Percentiles rank a stretch among this genome's conserved stretches.
phyloP scores from a whole-genome alignment of 768 basidiomycete genomes.

The Boletellus ananiceps region DNA sequence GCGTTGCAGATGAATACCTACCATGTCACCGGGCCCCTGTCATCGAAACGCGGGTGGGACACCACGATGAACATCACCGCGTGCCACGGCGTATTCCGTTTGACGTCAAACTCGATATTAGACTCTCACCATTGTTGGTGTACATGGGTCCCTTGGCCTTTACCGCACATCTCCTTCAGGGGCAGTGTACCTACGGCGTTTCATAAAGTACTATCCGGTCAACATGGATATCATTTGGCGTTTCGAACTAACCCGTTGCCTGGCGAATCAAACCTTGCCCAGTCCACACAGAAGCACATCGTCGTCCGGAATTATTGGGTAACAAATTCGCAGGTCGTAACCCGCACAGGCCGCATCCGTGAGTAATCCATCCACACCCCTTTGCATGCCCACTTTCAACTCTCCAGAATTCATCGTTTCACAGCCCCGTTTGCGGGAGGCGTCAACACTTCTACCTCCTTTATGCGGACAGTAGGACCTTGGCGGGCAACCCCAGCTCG shows the following conservation, averaged over 20 bases:
- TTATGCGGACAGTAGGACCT: conserved; percentile 21
- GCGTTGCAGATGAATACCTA: neutral
- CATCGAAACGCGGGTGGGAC: neutral
- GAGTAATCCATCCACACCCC: neutral
- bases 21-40: neutral
- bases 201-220: neutral
- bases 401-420: too few relatives aligned
- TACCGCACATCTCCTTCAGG: neutral
- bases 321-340: neutral
- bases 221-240: neutral
- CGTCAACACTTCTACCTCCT: neutral
- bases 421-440: neutral
- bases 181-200: neutral
- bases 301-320: too few relatives aligned
- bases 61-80: neutral
- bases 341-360: neutral
- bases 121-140: neutral
- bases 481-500: conserved; percentile 26
- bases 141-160: neutral
- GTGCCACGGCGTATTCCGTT: neutral
- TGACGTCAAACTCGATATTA: neutral
- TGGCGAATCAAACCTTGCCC: neutral
- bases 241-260: neutral
- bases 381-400: neutral
- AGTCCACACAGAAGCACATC: neutral